These are phyloP conservation scores for Iberis amara DNA, from an alignment of 441 rosid species.

Conservation along the genomic window DNA sequence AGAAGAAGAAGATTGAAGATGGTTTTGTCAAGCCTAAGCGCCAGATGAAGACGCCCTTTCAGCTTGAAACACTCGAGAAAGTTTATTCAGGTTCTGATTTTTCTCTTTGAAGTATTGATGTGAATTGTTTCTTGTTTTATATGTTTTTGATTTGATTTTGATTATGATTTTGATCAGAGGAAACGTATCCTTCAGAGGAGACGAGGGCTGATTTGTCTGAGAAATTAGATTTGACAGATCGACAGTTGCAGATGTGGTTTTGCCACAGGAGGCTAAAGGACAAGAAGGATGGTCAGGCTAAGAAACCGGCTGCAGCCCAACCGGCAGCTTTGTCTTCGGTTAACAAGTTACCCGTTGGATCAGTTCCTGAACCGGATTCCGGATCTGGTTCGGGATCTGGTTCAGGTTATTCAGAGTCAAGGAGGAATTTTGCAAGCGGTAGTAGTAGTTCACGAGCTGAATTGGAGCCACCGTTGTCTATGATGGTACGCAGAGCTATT, in stretches of 20 bases:
- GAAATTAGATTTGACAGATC: constrained; percentile 81
- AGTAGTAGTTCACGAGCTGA: constrained; percentile 40
- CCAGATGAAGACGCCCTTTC: constrained; percentile 95
- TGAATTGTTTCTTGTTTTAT: constrained; percentile 5
- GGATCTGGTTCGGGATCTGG: constrained; percentile 59
- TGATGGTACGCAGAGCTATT: constrained; percentile 76
- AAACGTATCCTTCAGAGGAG: constrained; percentile 84
- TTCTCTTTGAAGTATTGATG: not conserved
- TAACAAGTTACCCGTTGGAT: constrained; percentile 36
- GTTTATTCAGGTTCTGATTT: constrained; percentile 59
- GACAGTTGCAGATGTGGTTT: constrained; percentile 99
- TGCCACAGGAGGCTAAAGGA: constrained; percentile 96
- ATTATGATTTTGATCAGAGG: constrained; percentile 43
- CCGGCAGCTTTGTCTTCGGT: constrained; percentile 42
- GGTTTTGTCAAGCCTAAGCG: constrained; percentile 70
- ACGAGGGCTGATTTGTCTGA: constrained; percentile 68
- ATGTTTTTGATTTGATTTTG: constrained; percentile 18
- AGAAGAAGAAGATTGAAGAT: constrained; percentile 24
- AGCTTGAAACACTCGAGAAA: constrained; percentile 79
- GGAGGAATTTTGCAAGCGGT: constrained; percentile 38
- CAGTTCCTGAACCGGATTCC: constrained; percentile 50
- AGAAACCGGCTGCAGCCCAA: constrained; percentile 34
- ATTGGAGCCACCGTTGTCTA: constrained; percentile 43
- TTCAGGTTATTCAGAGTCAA: constrained; percentile 39
- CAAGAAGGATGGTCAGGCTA: constrained; percentile 50